Conservation (phyloP, 805 yeast genomes). For the Starmerella stellata region DNA sequence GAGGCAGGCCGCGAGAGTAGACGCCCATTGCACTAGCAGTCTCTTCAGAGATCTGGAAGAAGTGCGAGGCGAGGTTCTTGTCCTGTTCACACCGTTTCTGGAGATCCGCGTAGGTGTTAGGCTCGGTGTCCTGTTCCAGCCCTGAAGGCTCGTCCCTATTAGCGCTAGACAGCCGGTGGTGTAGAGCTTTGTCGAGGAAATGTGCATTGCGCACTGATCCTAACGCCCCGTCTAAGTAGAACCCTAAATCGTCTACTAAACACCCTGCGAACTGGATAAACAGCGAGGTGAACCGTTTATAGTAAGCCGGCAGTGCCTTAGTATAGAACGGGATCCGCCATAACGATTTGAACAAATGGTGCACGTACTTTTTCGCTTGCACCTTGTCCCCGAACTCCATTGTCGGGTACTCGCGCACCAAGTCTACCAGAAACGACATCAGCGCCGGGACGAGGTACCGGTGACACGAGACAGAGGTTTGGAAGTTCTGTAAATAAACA, state of each 20-base stretch:
- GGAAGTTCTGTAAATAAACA: constrained; percentile 48
- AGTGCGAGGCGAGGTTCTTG: constrained; percentile 50
- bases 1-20: constrained; percentile 73
- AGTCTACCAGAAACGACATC: constrained; percentile 79
- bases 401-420: constrained; percentile 89
- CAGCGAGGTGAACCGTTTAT: constrained; percentile 54
- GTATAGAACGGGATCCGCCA: constrained; percentile 63
- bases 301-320: constrained; percentile 47
- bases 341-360: constrained; percentile 60
- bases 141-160: neutral
- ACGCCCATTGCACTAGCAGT: constrained; percentile 61
- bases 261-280: constrained; percentile 78
- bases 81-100: neutral
- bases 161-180: neutral
- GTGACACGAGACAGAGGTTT: constrained; percentile 40
- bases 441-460: constrained; percentile 62
- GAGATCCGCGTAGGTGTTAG: neutral
- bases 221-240: neutral
- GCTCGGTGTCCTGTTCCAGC: neutral
- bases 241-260: constrained; percentile 21
- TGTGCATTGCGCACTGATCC: neutral
- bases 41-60: constrained; percentile 66
- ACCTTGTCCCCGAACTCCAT: constrained; percentile 93
- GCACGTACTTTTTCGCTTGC: constrained; percentile 71
- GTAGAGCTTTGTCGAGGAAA: neutral